phyloP scores from a whole-genome alignment of 2,329 filamentous ascomycete genomes.

The Ascochyta clinopodiicola region DNA sequence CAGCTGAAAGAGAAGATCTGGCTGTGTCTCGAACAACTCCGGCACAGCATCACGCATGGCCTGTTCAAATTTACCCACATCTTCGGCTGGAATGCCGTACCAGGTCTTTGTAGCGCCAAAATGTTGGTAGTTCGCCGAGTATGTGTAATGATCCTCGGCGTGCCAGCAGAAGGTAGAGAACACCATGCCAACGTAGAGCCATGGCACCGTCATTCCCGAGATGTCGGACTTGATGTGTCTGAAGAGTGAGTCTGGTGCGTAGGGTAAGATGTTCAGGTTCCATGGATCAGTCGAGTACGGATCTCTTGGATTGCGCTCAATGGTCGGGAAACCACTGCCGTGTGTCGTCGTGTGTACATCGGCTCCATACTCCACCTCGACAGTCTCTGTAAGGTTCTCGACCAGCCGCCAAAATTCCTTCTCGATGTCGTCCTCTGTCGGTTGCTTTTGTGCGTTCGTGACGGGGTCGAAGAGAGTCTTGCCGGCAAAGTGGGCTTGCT shows the following conservation, averaged over 20 bases:
- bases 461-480: conserved; percentile 89
- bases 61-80: conserved; percentile 91
- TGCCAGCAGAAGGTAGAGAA: conserved; percentile 99
- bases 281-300: conserved; percentile 88
- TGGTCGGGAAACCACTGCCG: conserved; percentile 93
- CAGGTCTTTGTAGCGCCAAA: conserved; percentile 98
- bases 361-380: conserved; percentile 97
- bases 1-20: conserved; percentile 93
- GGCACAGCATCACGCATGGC: conserved; percentile 96
- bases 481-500: conserved; percentile 88
- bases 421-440: conserved; percentile 95
- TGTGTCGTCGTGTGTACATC: conserved; percentile 99
- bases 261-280: conserved; percentile 93
- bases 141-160: conserved; percentile 97
- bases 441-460: conserved; percentile 77
- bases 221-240: conserved; percentile 98
- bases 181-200: conserved; percentile 99
- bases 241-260: conserved; percentile 91
- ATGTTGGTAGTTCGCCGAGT: conserved; percentile 98
- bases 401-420: conserved; percentile 96
- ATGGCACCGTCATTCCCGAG: conserved; percentile 98
- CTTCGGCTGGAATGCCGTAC: conserved; percentile 95
- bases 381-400: conserved; percentile 90
- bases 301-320: conserved; percentile 87
- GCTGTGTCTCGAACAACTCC: conserved; percentile 95